Conservation (phyloP, 805 yeast species). For the Jamesozyma lodderae region DNA sequence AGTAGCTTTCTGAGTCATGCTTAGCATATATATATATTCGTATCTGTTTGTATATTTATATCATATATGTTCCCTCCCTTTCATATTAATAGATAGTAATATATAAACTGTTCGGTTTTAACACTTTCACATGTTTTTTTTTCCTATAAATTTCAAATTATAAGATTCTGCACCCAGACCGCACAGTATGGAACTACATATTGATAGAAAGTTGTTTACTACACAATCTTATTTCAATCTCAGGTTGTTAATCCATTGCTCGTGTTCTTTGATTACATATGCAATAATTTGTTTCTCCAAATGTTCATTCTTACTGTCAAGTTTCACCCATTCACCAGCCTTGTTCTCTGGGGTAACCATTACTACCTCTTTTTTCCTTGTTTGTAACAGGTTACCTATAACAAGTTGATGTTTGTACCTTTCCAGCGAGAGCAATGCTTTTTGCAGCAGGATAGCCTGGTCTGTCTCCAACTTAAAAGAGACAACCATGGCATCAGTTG, state of each 20-base stretch:
- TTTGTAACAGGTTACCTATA: constrained; percentile 84
- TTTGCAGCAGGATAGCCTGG: constrained; percentile 51
- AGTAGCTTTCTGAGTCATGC: background rate
- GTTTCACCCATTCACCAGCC: constrained; percentile 40
- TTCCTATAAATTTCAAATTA: too few species aligned
- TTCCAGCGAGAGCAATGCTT: constrained; percentile 69
- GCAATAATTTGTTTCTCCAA: constrained; percentile 81
- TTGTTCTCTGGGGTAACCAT: constrained; percentile 44
- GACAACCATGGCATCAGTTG: constrained; percentile 87
- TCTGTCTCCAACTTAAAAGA: constrained; percentile 95
- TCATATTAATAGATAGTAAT: too few species aligned
- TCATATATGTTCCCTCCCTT: too few species aligned
- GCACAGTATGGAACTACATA: too few species aligned
- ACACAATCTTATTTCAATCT: too few species aligned
- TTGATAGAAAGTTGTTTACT: too few species aligned
- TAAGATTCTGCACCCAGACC: too few species aligned
- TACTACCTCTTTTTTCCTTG: constrained; percentile 80
- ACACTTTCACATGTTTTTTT: too few species aligned
- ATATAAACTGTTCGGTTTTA: too few species aligned
- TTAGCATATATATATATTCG: too few species aligned
- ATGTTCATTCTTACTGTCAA: constrained; percentile 33
- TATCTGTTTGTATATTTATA: too few species aligned
- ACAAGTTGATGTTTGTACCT: constrained; percentile 90
- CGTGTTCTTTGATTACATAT: constrained; percentile 55
- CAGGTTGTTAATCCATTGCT: constrained; percentile 47